Evolutionary conservation across 495 filamentous ascomycete species (phyloP).

Genomic region (Aspergillus bridgeri): DNA sequence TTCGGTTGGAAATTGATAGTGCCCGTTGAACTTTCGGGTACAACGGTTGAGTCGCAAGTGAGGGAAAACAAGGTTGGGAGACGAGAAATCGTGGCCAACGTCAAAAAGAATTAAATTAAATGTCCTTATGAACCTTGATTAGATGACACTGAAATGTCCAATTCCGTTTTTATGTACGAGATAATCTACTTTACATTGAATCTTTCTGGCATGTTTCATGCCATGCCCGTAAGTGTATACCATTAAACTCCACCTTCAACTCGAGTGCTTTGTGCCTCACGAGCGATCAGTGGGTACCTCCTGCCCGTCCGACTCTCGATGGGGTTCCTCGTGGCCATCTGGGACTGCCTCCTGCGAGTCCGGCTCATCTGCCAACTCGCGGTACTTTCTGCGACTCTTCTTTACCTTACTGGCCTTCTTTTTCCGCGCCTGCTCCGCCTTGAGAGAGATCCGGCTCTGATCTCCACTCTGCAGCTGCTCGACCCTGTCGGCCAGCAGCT

Average conservation of each 20-base stretch:
- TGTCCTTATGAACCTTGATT: conserved; percentile 10
- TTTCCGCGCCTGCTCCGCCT: conserved; percentile 51
- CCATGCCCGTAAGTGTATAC: neutral
- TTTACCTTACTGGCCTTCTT: conserved; percentile 65
- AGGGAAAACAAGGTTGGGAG: neutral
- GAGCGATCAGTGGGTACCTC: neutral
- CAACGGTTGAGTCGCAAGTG: neutral
- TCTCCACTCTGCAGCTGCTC: conserved; percentile 64
- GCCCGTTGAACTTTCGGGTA: neutral
- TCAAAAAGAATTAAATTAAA: conserved; percentile 1
- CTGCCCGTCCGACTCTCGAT: conserved; percentile 23
- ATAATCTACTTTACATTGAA: conserved; percentile 4
- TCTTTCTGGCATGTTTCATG: conserved; percentile 6
- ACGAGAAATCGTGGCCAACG: neutral
- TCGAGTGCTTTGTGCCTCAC: neutral
- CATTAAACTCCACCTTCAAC: neutral
- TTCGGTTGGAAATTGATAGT: neutral
- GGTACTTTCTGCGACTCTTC: conserved; percentile 66
- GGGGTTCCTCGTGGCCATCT: conserved; percentile 42
- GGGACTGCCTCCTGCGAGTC: conserved; percentile 42
- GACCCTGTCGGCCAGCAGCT: conserved; percentile 70
- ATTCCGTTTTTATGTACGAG: neutral
- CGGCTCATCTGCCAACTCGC: conserved; percentile 44
- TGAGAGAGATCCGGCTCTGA: conserved; percentile 53
- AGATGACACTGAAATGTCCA: conserved; percentile 5